Evolutionary conservation across 2,329 filamentous ascomycete genomes (phyloP).

Genomic region (Calonectria ilicicola): DNA sequence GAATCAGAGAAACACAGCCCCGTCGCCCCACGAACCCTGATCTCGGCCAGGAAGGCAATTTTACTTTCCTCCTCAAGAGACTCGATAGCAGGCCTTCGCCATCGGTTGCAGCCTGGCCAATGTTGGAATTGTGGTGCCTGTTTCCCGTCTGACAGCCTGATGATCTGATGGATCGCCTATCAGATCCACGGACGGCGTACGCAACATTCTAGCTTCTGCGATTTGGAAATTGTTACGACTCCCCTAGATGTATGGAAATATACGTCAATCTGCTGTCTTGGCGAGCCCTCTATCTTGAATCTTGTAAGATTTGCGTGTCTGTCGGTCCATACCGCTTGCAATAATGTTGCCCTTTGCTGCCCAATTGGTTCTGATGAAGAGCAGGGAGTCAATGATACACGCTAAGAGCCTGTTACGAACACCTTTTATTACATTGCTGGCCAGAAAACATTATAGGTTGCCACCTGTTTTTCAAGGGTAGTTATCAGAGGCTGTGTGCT

Average conservation of each 20-base stretch:
- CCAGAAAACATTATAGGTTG: neutral
- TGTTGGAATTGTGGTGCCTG: constrained; percentile 5
- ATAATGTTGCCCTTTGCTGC: neutral
- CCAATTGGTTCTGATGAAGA: constrained; percentile 3
- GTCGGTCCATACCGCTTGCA: neutral
- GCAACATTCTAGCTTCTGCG: neutral
- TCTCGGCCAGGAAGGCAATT: neutral
- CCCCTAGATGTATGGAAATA: neutral
- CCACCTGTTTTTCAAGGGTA: neutral
- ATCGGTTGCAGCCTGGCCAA: neutral
- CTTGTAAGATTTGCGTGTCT: neutral
- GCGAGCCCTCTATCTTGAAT: neutral
- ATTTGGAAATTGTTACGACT: neutral
- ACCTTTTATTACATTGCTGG: neutral
- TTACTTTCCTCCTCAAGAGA: neutral
- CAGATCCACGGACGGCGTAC: neutral
- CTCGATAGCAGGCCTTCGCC: neutral
- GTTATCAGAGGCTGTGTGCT: neutral
- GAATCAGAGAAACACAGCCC: neutral
- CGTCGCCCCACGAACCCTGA: neutral
- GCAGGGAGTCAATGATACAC: neutral
- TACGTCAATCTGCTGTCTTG: neutral
- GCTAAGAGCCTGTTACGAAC: neutral
- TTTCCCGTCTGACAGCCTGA: constrained; percentile 3
- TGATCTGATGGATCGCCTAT: constrained; percentile 4